Percentiles rank a stretch among this genome's conserved stretches.
Conservation (phyloP, 2,329 filamentous ascomycete genomes). For the Aureobasidium sp. region DNA sequence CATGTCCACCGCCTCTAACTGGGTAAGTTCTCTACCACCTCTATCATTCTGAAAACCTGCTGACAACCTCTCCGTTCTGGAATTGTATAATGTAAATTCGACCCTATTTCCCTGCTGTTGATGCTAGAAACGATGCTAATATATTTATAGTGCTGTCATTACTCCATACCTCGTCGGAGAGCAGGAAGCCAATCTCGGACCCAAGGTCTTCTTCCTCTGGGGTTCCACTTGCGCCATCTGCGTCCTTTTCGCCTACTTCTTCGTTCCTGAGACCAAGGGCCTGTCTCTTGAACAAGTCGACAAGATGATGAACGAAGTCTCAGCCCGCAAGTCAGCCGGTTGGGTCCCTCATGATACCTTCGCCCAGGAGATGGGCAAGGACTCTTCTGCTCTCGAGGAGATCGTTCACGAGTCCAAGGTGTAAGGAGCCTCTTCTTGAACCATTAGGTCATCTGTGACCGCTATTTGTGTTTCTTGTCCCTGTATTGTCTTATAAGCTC, state of each 20-base stretch:
- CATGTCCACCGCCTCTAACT: constrained; percentile 81
- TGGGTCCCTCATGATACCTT: constrained; percentile 26
- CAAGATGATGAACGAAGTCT: constrained; percentile 39
- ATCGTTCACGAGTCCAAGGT: constrained; percentile 12
- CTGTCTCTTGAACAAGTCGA: constrained; percentile 31
- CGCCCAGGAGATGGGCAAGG: constrained; percentile 19
- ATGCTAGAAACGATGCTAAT: too few species aligned
- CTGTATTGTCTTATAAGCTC: constrained; percentile 3
- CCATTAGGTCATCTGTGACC: not conserved
- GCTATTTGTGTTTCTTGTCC: not conserved
- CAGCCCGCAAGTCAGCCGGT: constrained; percentile 29
- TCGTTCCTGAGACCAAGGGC: constrained; percentile 32
- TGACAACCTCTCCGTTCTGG: too few species aligned
- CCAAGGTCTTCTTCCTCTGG: constrained; percentile 42
- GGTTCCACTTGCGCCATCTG: constrained; percentile 27
- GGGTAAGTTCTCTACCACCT: too few species aligned
- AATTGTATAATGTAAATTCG: too few species aligned
- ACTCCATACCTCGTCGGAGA: constrained; percentile 62
- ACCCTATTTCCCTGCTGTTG: too few species aligned
- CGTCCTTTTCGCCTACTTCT: constrained; percentile 28
- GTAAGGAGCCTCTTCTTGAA: not conserved
- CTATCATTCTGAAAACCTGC: too few species aligned
- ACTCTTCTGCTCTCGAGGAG: constrained; percentile 10
- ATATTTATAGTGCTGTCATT: too few species aligned
- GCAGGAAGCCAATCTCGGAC: constrained; percentile 45